Percentiles rank a stretch among this genome's conserved stretches.
Conservation (phyloP, 495 filamentous ascomycete genomes). For the Beverwykella pulmonaria region DNA sequence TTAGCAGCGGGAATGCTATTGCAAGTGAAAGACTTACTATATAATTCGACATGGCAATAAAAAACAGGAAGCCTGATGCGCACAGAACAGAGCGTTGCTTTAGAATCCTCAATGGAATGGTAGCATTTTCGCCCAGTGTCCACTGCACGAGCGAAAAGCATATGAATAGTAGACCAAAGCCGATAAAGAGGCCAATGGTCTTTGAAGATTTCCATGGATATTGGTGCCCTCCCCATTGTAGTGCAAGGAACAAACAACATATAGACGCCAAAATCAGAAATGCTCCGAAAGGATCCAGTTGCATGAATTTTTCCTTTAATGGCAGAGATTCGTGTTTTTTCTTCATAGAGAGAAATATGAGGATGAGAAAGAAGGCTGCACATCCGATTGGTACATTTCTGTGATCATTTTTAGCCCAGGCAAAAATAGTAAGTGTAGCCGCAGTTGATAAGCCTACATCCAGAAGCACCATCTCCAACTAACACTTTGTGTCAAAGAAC, state of each 20-base stretch:
- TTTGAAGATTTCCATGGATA: constrained; percentile 8
- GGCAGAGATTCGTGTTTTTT: constrained; percentile 8
- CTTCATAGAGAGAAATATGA: constrained; percentile 49
- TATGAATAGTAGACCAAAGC: constrained; percentile 26
- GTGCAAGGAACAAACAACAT: constrained; percentile 12
- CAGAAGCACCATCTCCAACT: constrained; percentile 74
- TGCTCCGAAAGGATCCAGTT: constrained; percentile 10
- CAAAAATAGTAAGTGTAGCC: background rate
- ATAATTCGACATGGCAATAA: constrained; percentile 40
- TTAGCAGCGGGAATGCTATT: constrained; percentile 25
- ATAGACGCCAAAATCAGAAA: constrained; percentile 2
- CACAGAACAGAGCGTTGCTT: constrained; percentile 25
- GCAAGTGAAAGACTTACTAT: background rate
- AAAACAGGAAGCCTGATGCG: constrained; percentile 36
- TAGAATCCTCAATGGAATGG: constrained; percentile 31
- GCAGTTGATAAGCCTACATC: constrained; percentile 2
- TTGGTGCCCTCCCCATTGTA: constrained; percentile 24
- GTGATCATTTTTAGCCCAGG: background rate
- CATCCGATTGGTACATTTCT: constrained; percentile 63
- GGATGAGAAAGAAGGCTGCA: constrained; percentile 58
- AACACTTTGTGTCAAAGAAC: constrained; percentile 45
- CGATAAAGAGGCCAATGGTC: constrained; percentile 25
- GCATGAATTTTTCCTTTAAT: constrained; percentile 21
- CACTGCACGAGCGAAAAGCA: constrained; percentile 11
- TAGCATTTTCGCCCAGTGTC: constrained; percentile 24